Evolutionary conservation across 2,329 filamentous ascomycete species (phyloP).

Genomic region (Aureobasidium sp.): DNA sequence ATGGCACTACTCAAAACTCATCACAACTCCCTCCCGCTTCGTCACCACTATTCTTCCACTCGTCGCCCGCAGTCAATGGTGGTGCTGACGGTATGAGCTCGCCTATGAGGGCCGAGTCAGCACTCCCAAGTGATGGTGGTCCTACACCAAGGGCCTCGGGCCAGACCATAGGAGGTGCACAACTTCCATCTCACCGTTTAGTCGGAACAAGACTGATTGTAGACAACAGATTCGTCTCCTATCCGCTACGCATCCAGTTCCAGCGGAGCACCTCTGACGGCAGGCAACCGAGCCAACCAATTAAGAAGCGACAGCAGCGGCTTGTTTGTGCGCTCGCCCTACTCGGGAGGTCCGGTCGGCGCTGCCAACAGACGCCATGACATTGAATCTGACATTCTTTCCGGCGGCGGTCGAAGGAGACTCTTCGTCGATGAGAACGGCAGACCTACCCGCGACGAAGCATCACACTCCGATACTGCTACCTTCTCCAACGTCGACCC

Average conservation of each 20-base stretch:
- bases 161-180: conserved; percentile 49
- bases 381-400: conserved; percentile 70
- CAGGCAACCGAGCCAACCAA: conserved; percentile 56
- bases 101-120: conserved; percentile 34
- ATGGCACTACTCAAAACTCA: conserved; percentile 37
- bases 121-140: conserved; percentile 48
- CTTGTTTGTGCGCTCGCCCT: conserved; percentile 66
- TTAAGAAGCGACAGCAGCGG: conserved; percentile 76
- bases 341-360: conserved; percentile 44
- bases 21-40: conserved; percentile 44
- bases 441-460: conserved; percentile 43
- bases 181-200: too few relatives aligned
- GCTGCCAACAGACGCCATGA: conserved; percentile 68
- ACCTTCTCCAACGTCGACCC: conserved; percentile 65
- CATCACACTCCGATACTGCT: conserved; percentile 45
- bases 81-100: conserved; percentile 39
- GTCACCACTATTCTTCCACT: conserved; percentile 72
- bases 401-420: conserved; percentile 44
- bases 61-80: conserved; percentile 45
- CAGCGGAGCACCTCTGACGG: conserved; percentile 42
- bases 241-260: conserved; percentile 88
- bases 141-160: conserved; percentile 63
- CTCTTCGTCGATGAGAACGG: conserved; percentile 59
- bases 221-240: conserved; percentile 70
- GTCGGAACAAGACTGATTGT: conserved; percentile 16